phyloP scores from a whole-genome alignment of 805 yeast species.

The Clavispora asparagi region DNA sequence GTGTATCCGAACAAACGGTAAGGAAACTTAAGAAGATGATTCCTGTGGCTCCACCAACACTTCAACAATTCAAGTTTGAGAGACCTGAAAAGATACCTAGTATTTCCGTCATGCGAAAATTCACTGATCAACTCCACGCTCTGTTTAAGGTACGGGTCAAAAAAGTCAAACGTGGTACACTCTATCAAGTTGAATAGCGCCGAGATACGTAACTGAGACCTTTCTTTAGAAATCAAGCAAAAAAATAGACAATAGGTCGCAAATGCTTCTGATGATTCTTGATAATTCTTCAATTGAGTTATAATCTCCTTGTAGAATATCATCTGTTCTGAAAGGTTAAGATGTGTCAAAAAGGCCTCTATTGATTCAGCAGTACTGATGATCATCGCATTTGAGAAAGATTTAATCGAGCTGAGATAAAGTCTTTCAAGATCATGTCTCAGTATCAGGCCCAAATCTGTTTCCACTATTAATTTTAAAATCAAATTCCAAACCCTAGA shows the following conservation, averaged over 20 bases:
- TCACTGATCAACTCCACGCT: constrained; percentile 22
- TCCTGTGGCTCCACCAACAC: constrained; percentile 37
- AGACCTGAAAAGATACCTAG: constrained; percentile 22
- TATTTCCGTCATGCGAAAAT: constrained; percentile 5
- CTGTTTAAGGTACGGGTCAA: constrained; percentile 23
- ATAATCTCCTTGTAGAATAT: constrained; percentile 26
- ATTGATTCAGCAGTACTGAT: constrained; percentile 14
- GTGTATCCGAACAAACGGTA: constrained; percentile 33
- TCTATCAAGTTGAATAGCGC: constrained; percentile 40
- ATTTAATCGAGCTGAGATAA: constrained; percentile 16
- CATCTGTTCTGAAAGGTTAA: constrained; percentile 13
- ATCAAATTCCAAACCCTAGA: constrained; percentile 28
- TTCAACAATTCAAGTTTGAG: constrained; percentile 33
- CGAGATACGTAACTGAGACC: constrained; percentile 27
- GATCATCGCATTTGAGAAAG: constrained; percentile 17
- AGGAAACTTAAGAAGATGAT: constrained; percentile 35
- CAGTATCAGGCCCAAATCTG: constrained; percentile 6
- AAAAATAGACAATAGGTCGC: constrained; percentile 36
- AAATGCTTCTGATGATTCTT: constrained; percentile 31
- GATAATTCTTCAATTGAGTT: constrained; percentile 28
- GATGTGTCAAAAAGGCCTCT: constrained; percentile 4
- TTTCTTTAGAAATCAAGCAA: constrained; percentile 22
- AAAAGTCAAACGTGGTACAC: constrained; percentile 25
- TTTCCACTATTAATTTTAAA: constrained; percentile 20
- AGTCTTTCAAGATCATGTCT: constrained; percentile 12